A percentile compares a stretch with the other conserved stretches of the same genome.
Evolutionary conservation across 495 filamentous ascomycete species (phyloP).

Genomic region (Pseudoneurospora amorphoporcata): DNA sequence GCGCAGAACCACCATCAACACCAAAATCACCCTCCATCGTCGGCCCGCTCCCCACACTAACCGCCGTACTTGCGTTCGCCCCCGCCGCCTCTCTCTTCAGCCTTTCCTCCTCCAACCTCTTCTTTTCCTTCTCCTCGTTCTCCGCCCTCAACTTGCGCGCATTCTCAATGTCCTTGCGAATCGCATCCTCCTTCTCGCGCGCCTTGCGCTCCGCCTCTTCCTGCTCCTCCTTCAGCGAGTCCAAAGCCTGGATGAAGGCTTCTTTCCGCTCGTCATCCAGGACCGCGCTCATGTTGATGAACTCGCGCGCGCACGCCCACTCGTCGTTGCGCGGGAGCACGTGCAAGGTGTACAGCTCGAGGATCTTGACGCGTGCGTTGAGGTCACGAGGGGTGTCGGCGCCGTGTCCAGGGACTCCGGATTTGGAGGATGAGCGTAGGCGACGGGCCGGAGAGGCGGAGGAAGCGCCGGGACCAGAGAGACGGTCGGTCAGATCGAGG

Average conservation of each 20-base stretch:
- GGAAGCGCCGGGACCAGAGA: conserved; percentile 25
- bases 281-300: conserved; percentile 71
- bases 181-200: conserved; percentile 51
- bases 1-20: neutral
- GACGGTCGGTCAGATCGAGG: conserved; percentile 49
- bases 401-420: conserved; percentile 29
- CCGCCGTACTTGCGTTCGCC: conserved; percentile 9
- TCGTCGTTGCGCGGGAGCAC: conserved; percentile 82
- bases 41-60: neutral
- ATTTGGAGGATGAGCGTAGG: conserved; percentile 25
- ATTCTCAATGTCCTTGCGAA: conserved; percentile 51
- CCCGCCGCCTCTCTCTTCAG: conserved; percentile 22
- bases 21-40: conserved; percentile 5
- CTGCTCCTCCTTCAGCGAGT: conserved; percentile 65
- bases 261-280: conserved; percentile 90
- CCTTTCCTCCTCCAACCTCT: conserved; percentile 35
- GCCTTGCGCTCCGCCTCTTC: conserved; percentile 51
- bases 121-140: conserved; percentile 43
- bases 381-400: conserved; percentile 71
- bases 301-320: conserved; percentile 89
- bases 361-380: conserved; percentile 67
- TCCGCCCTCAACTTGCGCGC: conserved; percentile 38
- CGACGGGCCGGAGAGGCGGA: conserved; percentile 14
- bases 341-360: conserved; percentile 90
- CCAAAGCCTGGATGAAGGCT: conserved; percentile 63